A percentile compares a stretch with the other conserved stretches of the same genome.
Conservation (phyloP, 257 asterid genomes). For the Solanum neorickii region DNA sequence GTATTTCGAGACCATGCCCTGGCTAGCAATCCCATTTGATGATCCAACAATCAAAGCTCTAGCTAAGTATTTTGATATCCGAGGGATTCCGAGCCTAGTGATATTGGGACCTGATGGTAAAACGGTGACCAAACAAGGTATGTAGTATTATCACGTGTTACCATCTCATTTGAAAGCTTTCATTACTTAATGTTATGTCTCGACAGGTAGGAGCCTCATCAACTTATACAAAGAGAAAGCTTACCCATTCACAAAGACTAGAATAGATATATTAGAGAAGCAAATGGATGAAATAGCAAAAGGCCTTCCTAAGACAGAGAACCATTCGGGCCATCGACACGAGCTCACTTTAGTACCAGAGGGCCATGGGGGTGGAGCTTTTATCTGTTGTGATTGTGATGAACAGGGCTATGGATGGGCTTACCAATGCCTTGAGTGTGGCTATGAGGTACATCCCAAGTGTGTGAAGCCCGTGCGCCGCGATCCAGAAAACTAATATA, state of each 20-base stretch:
- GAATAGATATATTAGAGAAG: constrained; percentile 27
- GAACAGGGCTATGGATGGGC: constrained; percentile 88
- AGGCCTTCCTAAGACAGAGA: constrained; percentile 28
- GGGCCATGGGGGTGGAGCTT: constrained; percentile 63
- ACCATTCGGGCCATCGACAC: constrained; percentile 39
- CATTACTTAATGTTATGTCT: background rate
- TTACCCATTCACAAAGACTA: constrained; percentile 40
- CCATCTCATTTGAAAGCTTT: background rate
- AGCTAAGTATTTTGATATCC: constrained; percentile 35
- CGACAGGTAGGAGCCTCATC: constrained; percentile 35
- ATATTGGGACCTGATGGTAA: constrained; percentile 59
- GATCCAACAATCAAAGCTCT: constrained; percentile 38
- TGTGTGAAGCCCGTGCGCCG: constrained; percentile 20
- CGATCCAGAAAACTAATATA: background rate
- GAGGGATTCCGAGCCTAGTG: constrained; percentile 46
- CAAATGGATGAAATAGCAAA: constrained; percentile 35
- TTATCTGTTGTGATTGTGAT: constrained; percentile 65
- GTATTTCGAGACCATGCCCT: constrained; percentile 49
- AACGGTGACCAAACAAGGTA: constrained; percentile 39
- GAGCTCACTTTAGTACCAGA: constrained; percentile 54
- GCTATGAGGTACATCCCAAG: constrained; percentile 69
- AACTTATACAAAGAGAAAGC: constrained; percentile 51
- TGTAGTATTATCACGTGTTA: background rate
- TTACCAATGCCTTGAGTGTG: constrained; percentile 58
- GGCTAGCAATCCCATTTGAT: constrained; percentile 50